A percentile compares a stretch with the other conserved stretches of the same genome.
Conservation (phyloP, 2,329 filamentous ascomycete species). For the Cryphonectria parasitica region DNA sequence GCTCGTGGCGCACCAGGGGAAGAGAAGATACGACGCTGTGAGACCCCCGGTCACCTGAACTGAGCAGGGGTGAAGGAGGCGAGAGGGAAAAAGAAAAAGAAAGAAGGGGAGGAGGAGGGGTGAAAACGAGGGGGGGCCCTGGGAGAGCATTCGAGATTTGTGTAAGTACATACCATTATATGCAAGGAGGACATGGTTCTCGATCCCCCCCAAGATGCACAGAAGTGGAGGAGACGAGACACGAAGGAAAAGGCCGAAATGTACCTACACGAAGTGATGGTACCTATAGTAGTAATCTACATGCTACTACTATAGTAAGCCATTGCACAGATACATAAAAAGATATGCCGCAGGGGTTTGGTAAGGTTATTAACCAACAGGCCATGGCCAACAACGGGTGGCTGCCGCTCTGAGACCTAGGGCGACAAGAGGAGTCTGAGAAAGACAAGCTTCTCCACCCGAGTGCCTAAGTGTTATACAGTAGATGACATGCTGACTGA, state of each 20-base stretch:
- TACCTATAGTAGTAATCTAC: background rate
- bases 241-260: background rate
- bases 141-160: constrained; percentile 18
- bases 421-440: constrained; percentile 11
- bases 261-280: background rate
- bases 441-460: background rate
- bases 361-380: constrained; percentile 8
- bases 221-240: constrained; percentile 8
- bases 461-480: background rate
- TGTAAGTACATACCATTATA: background rate
- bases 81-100: constrained; percentile 8
- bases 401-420: constrained; percentile 20
- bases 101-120: background rate
- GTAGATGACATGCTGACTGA: too few species aligned
- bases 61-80: background rate
- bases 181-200: constrained; percentile 20
- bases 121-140: background rate
- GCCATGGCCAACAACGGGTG: constrained; percentile 8
- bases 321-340: constrained; percentile 9
- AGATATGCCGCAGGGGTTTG: constrained; percentile 15
- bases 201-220: constrained; percentile 27
- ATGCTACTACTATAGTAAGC: background rate
- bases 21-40: constrained; percentile 8
- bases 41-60: constrained; percentile 17
- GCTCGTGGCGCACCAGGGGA: constrained; percentile 22